A percentile compares a stretch with the other conserved stretches of the same genome.
Evolutionary conservation across 2,329 filamentous ascomycete species (phyloP).

Genomic region (Phialocephala sp.): DNA sequence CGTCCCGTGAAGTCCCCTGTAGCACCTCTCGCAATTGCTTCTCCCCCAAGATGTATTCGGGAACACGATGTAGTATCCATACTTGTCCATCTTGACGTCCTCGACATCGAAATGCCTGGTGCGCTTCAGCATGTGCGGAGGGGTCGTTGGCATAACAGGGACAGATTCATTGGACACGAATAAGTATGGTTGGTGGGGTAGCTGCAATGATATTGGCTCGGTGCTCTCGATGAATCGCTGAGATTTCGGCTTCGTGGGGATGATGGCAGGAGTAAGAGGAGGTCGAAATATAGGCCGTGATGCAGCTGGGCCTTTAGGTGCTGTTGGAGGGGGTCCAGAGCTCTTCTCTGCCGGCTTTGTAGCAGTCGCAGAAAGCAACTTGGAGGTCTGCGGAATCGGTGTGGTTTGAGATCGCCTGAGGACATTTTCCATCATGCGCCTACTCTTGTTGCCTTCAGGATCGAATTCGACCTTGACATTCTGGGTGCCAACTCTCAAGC

Average conservation of each 20-base stretch:
- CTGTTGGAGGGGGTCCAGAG: slow-evolving; percentile 76
- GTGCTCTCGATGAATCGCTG: slow-evolving; percentile 62
- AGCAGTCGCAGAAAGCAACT: slow-evolving; percentile 38
- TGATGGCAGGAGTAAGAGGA: slow-evolving; percentile 36
- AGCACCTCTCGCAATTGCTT: slow-evolving; percentile 82
- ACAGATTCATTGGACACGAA: slow-evolving; percentile 89
- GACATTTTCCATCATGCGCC: slow-evolving; percentile 75
- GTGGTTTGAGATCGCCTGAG: slow-evolving; percentile 66
- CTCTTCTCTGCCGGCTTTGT: slow-evolving; percentile 49
- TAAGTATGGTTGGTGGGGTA: slow-evolving; percentile 84
- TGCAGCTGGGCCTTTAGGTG: slow-evolving; percentile 75
- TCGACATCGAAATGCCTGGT: slow-evolving; percentile 83
- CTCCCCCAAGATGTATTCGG: slow-evolving; percentile 77
- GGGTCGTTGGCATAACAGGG: slow-evolving; percentile 82
- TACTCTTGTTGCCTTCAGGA: slow-evolving; percentile 83
- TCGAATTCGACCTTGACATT: slow-evolving; percentile 86
- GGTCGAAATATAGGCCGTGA: slow-evolving; percentile 41
- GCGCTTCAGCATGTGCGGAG: slow-evolving; percentile 88
- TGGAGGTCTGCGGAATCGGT: slow-evolving; percentile 28
- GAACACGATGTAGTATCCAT: slow-evolving; percentile 93
- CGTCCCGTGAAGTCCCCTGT: slow-evolving; percentile 76
- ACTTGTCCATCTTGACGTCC: slow-evolving; percentile 81
- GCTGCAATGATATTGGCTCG: slow-evolving; percentile 66
- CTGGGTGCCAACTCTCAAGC: slow-evolving; percentile 78
- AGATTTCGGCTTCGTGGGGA: slow-evolving; percentile 51